phyloP scores from a whole-genome alignment of 31 red algal species.

The Porphyra umbilicalis region DNA sequence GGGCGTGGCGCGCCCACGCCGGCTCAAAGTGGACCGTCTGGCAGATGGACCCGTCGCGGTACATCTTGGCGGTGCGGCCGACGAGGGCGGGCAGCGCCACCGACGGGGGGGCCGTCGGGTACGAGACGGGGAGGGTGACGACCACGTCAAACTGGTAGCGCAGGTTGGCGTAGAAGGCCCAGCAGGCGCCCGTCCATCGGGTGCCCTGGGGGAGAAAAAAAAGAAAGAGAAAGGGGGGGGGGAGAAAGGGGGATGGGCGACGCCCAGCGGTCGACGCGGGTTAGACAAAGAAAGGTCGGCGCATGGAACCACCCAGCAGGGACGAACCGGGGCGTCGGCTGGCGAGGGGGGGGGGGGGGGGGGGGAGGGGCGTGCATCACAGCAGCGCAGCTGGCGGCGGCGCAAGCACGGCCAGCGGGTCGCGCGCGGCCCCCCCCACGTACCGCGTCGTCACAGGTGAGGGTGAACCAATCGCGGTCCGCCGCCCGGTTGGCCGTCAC shows the following conservation, averaged over 20 bases:
- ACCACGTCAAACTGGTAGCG: constrained; percentile 92
- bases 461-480: constrained; percentile 11
- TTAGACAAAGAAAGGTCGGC: too few species aligned
- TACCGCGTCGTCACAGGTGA: constrained; percentile 9
- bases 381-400: too few species aligned
- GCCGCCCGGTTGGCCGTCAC: constrained; percentile 3
- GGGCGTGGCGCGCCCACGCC: constrained; percentile 79
- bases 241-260: too few species aligned
- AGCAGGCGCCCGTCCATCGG: constrained; percentile 82
- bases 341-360: too few species aligned
- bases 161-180: constrained; percentile 88
- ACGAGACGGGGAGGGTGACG: constrained; percentile 85
- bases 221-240: background rate
- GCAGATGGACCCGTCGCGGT: constrained; percentile 91
- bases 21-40: constrained; percentile 96
- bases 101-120: constrained; percentile 69
- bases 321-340: too few species aligned
- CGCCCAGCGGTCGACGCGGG: too few species aligned
- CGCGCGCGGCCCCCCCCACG: background rate
- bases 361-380: too few species aligned
- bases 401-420: too few species aligned
- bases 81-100: constrained; percentile 70
- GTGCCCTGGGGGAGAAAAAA: constrained; percentile 19
- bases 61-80: constrained; percentile 96
- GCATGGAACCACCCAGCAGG: too few species aligned